Evolutionary conservation across 148 eudicot genomes (phyloP), one percentile per base, ranked within the genome.

Genomic region (Amaranthus palmeri): DNA sequence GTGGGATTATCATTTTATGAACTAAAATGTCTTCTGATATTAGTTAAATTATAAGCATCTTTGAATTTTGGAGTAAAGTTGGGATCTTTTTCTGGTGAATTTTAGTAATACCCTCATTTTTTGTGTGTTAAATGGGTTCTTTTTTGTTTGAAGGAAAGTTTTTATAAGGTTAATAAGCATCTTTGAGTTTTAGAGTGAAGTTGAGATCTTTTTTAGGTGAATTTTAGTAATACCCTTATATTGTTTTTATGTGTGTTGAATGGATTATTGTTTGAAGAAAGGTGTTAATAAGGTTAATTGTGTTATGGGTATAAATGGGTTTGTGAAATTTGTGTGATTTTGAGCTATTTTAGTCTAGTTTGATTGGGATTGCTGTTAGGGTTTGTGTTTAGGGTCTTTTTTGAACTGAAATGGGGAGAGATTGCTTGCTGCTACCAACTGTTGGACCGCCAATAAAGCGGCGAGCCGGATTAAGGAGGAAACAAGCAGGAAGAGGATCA

Each of bases 401-500:
- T 44, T 65, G 74, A 68, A 45, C 74, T 76, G 80, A 76, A 78
- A 93, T 93, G 98, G 85, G 89, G 81, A 73, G 67, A 69, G 88
- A 73, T 76, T 79, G 81, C 73, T 75, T 85, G 87, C 81, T 88
- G 72, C 78, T 90, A 56, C 86, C 88, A 57, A 85, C 86, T 2
- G 87, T 83, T 57, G 96, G 88, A 79, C 98, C 98, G 72, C 98
- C 96, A 50, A 87, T 93, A 83, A 87, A 82, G 75, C 85, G 86
- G 79, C 83, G 96, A 77, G 88, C 88, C 45, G 90, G 96, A 80
- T 87, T 93, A 74, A 82, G 93, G 76, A 93, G 92, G 87, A 91
- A 93, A 75, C 98, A 93, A 59, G 98, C 98, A 12, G 96, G 96
- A 17, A 88, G 98, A 87, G 98, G 98, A 69, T 93, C 98, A 79